These are phyloP conservation scores for Thymus mandschuricus DNA, from an alignment of 257 asterid species.

Conservation along the genomic window DNA sequence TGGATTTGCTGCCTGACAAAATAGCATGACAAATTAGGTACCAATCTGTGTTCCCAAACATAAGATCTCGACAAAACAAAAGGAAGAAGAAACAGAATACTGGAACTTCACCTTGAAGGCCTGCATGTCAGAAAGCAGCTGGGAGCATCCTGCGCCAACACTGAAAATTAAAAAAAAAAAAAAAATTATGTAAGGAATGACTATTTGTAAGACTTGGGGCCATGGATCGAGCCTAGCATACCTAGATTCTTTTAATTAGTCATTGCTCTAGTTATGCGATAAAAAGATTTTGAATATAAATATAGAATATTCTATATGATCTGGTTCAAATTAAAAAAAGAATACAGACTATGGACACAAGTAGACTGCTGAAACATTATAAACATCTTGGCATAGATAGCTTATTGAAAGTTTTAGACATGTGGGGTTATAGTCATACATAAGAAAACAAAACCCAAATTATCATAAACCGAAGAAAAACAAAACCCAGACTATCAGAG, in stretches of 20 bases:
- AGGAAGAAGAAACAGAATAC: neutral
- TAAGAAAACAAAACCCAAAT: neutral
- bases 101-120: slow-evolving; percentile 89
- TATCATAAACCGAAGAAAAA: neutral
- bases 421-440: slow-evolving; percentile 10
- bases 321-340: slow-evolving; percentile 6
- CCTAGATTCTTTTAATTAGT: neutral
- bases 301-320: neutral
- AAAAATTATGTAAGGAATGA: slow-evolving; percentile 39
- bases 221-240: neutral
- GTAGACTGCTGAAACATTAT: neutral
- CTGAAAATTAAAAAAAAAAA: slow-evolving; percentile 48
- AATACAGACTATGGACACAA: too few relatives aligned
- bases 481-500: neutral
- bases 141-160: slow-evolving; percentile 99
- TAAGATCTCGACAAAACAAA: slow-evolving; percentile 2
- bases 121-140: slow-evolving; percentile 99
- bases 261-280: slow-evolving; percentile 10
- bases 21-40: slow-evolving; percentile 27
- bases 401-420: slow-evolving; percentile 15
- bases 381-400: slow-evolving; percentile 12
- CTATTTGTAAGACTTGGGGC: neutral
- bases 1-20: slow-evolving; percentile 95
- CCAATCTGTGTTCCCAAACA: slow-evolving; percentile 25
- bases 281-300: neutral